Evolutionary conservation across 768 basidiomycete genomes (phyloP).

Genomic region (Chiua virens): DNA sequence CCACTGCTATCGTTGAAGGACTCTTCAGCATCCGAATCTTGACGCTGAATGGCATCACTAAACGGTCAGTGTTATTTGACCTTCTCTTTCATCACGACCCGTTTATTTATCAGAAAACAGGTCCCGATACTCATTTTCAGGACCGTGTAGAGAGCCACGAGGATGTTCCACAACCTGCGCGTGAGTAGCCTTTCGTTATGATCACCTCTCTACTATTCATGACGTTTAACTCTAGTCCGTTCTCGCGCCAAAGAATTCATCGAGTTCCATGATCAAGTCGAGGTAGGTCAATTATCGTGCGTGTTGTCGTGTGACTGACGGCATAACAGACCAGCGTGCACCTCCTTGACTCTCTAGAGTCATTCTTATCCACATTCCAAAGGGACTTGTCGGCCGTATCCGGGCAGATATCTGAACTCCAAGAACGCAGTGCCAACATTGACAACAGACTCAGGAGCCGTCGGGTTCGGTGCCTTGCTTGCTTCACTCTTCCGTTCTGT

Average conservation of each 20-base stretch:
- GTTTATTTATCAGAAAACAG: background rate
- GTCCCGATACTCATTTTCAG: background rate
- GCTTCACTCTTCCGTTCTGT: background rate
- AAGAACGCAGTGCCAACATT: slow-evolving; percentile 86
- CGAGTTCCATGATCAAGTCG: slow-evolving; percentile 89
- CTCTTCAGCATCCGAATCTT: too few relatives aligned
- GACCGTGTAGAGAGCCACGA: background rate
- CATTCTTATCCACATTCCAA: slow-evolving; percentile 94
- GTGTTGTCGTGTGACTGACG: background rate
- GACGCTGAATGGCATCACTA: slow-evolving; percentile 8
- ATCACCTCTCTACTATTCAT: background rate
- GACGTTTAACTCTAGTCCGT: slow-evolving; percentile 26
- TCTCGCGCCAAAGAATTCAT: slow-evolving; percentile 65
- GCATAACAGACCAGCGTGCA: slow-evolving; percentile 72
- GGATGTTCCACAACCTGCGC: background rate
- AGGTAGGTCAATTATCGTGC: slow-evolving; percentile 45
- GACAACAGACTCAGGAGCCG: slow-evolving; percentile 84
- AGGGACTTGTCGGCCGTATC: slow-evolving; percentile 92
- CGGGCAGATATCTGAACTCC: slow-evolving; percentile 93
- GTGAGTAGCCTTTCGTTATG: slow-evolving; percentile 13
- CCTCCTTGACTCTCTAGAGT: slow-evolving; percentile 83
- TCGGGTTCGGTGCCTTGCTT: slow-evolving; percentile 52
- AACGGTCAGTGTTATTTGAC: slow-evolving; percentile 6
- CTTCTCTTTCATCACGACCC: background rate
- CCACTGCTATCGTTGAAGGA: slow-evolving; percentile 1